phyloP scores from a whole-genome alignment of 805 yeast genomes.

The Yarrowia sp. region DNA sequence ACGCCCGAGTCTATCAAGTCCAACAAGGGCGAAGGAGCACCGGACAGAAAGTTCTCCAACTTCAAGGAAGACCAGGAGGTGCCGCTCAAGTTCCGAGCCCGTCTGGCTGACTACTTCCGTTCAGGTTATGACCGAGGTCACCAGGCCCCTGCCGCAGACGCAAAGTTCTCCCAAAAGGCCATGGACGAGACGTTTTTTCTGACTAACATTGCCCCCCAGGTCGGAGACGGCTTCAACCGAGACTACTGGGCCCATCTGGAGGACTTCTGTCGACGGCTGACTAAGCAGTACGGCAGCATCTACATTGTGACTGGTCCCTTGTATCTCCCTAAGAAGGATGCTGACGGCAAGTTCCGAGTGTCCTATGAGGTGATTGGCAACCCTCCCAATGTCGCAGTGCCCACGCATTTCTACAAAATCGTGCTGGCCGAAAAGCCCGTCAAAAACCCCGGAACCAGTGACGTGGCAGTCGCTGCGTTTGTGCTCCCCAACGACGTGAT shows the following conservation, averaged over 20 bases:
- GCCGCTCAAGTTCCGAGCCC: slow-evolving; percentile 72
- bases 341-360: slow-evolving; percentile 83
- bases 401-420: slow-evolving; percentile 93
- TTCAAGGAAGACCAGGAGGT: slow-evolving; percentile 84
- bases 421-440: slow-evolving; percentile 72
- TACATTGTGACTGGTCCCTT: slow-evolving; percentile 92
- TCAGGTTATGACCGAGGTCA: slow-evolving; percentile 97
- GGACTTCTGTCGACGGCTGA: slow-evolving; percentile 76
- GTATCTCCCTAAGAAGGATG: slow-evolving; percentile 72
- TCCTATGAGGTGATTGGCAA: slow-evolving; percentile 91
- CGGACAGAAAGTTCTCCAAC: slow-evolving; percentile 71
- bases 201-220: slow-evolving; percentile 94
- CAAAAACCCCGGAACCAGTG: slow-evolving; percentile 35
- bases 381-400: slow-evolving; percentile 95
- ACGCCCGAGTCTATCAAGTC: slow-evolving; percentile 61
- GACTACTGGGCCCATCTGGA: slow-evolving; percentile 98
- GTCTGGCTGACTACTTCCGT: slow-evolving; percentile 81
- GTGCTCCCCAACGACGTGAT: slow-evolving; percentile 87
- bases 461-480: slow-evolving; percentile 80
- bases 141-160: slow-evolving; percentile 97
- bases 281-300: slow-evolving; percentile 67
- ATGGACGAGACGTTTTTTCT: slow-evolving; percentile 92
- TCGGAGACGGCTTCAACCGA: slow-evolving; percentile 95
- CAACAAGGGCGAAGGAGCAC: slow-evolving; percentile 38
- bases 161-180: slow-evolving; percentile 82